A percentile compares a stretch with the other conserved stretches of the same genome.
phyloP scores from a whole-genome alignment of 2,329 filamentous ascomycete species.

The Fusarium sp. region DNA sequence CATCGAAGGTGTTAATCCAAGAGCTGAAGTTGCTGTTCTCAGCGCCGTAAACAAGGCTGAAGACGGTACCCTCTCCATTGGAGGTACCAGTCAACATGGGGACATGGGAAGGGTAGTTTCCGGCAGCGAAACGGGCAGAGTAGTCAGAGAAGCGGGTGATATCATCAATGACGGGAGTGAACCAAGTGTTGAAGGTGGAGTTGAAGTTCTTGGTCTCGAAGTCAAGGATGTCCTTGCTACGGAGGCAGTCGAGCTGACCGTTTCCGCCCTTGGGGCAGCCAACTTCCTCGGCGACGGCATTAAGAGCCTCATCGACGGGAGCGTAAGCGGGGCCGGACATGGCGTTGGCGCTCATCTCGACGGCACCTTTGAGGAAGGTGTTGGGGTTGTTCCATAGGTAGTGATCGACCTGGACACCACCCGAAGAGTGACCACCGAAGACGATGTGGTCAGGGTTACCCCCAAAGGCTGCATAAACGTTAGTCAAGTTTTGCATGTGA shows the following conservation, averaged over 20 bases:
- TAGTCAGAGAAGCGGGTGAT: constrained; percentile 48
- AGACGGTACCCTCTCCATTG: constrained; percentile 49
- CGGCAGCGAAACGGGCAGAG: constrained; percentile 22
- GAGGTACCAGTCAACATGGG: constrained; percentile 49
- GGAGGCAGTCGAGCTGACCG: constrained; percentile 50
- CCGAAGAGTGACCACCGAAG: constrained; percentile 53
- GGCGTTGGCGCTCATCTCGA: constrained; percentile 54
- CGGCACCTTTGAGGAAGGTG: constrained; percentile 48
- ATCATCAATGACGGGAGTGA: constrained; percentile 49
- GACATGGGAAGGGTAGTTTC: constrained; percentile 45
- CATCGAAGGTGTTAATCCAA: constrained; percentile 40
- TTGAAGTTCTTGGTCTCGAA: constrained; percentile 38
- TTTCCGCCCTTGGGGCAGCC: constrained; percentile 44
- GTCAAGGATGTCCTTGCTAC: constrained; percentile 37
- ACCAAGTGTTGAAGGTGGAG: constrained; percentile 51
- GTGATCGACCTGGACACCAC: constrained; percentile 50
- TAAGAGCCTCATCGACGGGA: constrained; percentile 47
- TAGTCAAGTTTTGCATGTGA: background rate
- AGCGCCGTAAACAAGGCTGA: constrained; percentile 46
- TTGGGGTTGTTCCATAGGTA: constrained; percentile 53
- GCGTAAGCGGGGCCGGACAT: constrained; percentile 51
- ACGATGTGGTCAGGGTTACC: constrained; percentile 55
- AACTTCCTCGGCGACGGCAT: constrained; percentile 48
- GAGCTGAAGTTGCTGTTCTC: constrained; percentile 41
- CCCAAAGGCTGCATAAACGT: constrained; percentile 47